Base-by-base conservation (phyloP, 1,284 basidiomycete genomes). In the Moniliella sp. region DNA sequence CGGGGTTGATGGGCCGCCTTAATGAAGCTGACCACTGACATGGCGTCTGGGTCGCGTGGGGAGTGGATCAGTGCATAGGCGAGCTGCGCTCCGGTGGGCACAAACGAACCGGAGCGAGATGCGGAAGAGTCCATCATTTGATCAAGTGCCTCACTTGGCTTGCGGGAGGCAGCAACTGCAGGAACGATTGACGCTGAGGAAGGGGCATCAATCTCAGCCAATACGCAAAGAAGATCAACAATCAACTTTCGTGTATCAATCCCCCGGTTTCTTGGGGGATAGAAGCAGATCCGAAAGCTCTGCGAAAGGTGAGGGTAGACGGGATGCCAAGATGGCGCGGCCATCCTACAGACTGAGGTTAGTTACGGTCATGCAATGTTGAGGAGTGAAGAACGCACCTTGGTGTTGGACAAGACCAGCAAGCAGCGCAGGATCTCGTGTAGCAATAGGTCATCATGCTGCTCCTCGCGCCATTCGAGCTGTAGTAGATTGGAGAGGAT, bases 391-490 rank as follows among this genome's bases (percentile, higher is more conserved):
- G n/a, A n/a, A n/a, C n/a, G n/a, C n/a, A n/a, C n/a, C n/a, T n/a
- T n/a, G n/a, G 86, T 88, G 1, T 84, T 86, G 0, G 77, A 75
- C 1, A 99, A 67, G 0, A 80, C 88, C 59, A 91, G 91, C 62
- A 94, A 73, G 62, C 86, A 93, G 3, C 84, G 74, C 16, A 97
- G 66, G 0, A 97, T 65, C 59, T 94, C 88, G 48, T 88, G 76
- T 5, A 99, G 67, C 29, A 91, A 68, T 57, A 86, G 75, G 57
- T 97, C 91, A 53, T 93, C 88, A 48, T 91, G 86, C 57, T 93
- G 86, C 58, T 99, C 88, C 61, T 94, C 88, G 41, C 84, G 74
- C 88, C 88, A 97, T 64, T 97, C 88, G 30, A 94, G n/a, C n/a
- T n/a, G n/a, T n/a, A n/a, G n/a, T n/a, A n/a, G n/a, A n/a, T n/a